These are phyloP conservation scores for Nymphaea thermarum DNA, from an alignment of 164 flowering plant species.

Conservation along the genomic window DNA sequence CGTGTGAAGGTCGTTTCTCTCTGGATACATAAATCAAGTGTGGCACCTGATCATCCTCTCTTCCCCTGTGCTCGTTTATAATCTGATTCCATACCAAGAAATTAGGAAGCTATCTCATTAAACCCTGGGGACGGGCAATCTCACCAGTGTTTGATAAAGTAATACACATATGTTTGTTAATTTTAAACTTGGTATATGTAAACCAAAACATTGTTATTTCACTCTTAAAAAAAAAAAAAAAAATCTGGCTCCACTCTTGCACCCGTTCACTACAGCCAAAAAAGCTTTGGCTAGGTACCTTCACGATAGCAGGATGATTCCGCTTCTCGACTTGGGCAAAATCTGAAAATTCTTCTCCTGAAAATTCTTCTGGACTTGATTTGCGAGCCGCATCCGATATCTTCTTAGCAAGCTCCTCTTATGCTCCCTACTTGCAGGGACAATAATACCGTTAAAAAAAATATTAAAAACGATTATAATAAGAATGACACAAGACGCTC, in stretches of 20 bases:
- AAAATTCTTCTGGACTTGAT: background rate
- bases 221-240: too few species aligned
- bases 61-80: conserved; percentile 38
- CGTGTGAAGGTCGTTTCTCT: conserved; percentile 47
- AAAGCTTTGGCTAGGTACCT: conserved; percentile 19
- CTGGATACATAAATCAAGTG: conserved; percentile 46
- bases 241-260: too few species aligned
- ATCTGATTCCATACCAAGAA: conserved; percentile 14
- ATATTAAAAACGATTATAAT: too few species aligned
- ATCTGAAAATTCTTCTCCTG: conserved; percentile 14
- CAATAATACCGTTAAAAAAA: too few species aligned
- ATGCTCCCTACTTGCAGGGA: conserved; percentile 22
- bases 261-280: too few species aligned
- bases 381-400: conserved; percentile 22
- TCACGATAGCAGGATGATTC: conserved; percentile 37
- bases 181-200: too few species aligned
- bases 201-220: background rate
- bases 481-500: background rate
- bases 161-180: background rate
- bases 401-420: conserved; percentile 25
- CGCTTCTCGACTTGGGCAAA: conserved; percentile 21
- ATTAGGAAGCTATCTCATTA: too few species aligned
- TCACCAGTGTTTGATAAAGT: background rate
- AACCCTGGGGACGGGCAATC: too few species aligned
- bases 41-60: conserved; percentile 27